phyloP scores from a whole-genome alignment of 768 basidiomycete species.

The Rhodosporidiobolus odoratus region DNA sequence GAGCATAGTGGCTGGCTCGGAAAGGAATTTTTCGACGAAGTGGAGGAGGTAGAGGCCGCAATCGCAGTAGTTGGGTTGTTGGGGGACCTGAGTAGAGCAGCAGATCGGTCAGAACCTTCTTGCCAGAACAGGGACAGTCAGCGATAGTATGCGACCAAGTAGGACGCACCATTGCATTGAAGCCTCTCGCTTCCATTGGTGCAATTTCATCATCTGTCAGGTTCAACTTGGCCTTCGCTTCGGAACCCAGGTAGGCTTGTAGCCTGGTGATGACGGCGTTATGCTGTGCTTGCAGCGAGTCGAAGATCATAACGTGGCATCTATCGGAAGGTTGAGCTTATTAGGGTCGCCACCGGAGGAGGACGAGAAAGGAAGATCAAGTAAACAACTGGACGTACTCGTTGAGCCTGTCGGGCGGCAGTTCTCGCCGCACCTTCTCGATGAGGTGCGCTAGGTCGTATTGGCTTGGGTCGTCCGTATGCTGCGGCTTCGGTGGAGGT shows the following conservation, averaged over 20 bases:
- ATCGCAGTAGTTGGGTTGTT: slow-evolving; percentile 82
- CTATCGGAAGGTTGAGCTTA: slow-evolving; percentile 47
- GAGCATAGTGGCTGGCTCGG: slow-evolving; percentile 50
- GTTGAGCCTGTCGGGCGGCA: not conserved
- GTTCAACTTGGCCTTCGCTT: slow-evolving; percentile 59
- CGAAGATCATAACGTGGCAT: slow-evolving; percentile 78
- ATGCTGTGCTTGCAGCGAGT: slow-evolving; percentile 77
- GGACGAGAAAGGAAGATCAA: not conserved
- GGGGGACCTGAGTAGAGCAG: slow-evolving; percentile 61
- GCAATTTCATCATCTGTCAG: slow-evolving; percentile 52
- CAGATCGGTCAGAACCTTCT: not conserved
- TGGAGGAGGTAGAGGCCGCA: slow-evolving; percentile 91
- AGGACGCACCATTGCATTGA: slow-evolving; percentile 50
- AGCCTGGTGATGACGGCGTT: slow-evolving; percentile 60
- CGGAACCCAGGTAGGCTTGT: slow-evolving; percentile 61
- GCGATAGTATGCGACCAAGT: too few species aligned
- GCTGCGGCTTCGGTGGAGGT: not conserved
- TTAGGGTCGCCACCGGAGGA: too few species aligned
- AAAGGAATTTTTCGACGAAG: slow-evolving; percentile 71
- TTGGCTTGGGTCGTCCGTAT: not conserved
- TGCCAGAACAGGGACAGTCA: not conserved
- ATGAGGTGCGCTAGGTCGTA: too few species aligned
- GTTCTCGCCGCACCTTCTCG: not conserved
- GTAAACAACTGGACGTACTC: not conserved
- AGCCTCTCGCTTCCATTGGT: slow-evolving; percentile 32